Base-by-base conservation (phyloP, 164 flowering plant species). In the Magnolia changhungtana region DNA sequence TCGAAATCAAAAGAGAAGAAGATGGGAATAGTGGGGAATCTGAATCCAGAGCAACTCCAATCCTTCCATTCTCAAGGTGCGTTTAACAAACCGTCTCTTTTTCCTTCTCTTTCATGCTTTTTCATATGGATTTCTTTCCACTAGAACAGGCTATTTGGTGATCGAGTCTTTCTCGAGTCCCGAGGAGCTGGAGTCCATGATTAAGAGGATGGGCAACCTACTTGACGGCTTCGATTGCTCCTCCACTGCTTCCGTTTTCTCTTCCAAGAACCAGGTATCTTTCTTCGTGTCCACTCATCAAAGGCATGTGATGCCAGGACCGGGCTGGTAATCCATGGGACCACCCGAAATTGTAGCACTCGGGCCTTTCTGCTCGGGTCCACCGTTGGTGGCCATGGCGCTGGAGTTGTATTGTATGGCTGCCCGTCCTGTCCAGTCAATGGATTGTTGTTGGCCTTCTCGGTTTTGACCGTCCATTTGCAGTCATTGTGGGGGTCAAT, bases 231-330 rank as follows among this genome's bases (percentile, higher is more conserved):
- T 92, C 73, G 98, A 96, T 74, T 79, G 77, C 73, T 67, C 72
- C 18, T 74, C 91, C 78, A 77, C 82, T 58, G 79, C 89, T 67
- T 90, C 97, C 7, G 79, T 96, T 51, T 94, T 96, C 88, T 96
- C 99, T 69, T 85, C 97, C 79, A 94, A 78, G 67, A 90, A 91
- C 76, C 98, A 96, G 91, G 99, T 90, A 75, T 63, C 11, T 0
- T 24, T 8, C 27, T 70, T 55, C 14, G 61, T 55, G 61, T 11
- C 18, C 14, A 11, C 18, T 55, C 61, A 9, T 52, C 7, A 37
- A 37, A 37, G 7, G 45, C 45, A 37, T 37, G 45, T 37, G 45
- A 7, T 37, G 45, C 45, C 45, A 37, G 45, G 45, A 37, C 45
- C 45, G 45, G 45, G 45, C 7, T 37, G 45, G 4, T 37, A 37